Percentiles rank a stretch among this genome's conserved stretches.
phyloP scores from a whole-genome alignment of 208 protist genomes.

The Wallacemonas sp. region DNA sequence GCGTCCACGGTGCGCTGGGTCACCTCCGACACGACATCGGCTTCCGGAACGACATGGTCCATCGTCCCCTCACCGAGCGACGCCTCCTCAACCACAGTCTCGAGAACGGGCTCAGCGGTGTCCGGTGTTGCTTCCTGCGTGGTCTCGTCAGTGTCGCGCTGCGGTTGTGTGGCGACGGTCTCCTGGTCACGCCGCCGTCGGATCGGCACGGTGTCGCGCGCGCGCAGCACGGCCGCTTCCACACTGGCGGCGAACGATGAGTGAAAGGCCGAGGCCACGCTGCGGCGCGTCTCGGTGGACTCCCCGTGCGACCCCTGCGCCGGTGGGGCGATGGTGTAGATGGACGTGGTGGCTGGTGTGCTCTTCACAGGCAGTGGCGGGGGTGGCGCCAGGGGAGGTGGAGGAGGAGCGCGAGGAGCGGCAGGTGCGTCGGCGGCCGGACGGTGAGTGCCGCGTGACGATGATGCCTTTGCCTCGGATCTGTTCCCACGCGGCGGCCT shows the following conservation, averaged over 20 bases:
- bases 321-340: conserved; percentile 7
- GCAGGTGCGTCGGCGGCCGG: not conserved
- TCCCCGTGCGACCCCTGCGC: not conserved
- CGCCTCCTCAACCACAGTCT: too few species aligned
- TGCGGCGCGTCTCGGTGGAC: not conserved
- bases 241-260: conserved; percentile 26
- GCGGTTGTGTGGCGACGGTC: too few species aligned
- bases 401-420: not conserved
- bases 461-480: too few species aligned
- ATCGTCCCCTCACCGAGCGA: not conserved
- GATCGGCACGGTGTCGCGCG: conserved; percentile 9
- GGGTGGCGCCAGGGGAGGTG: conserved; percentile 3
- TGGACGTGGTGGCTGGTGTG: not conserved
- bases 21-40: not conserved
- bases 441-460: too few species aligned
- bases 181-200: too few species aligned
- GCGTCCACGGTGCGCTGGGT: too few species aligned
- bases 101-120: too few species aligned
- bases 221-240: conserved; percentile 24
- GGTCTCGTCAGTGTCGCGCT: too few species aligned
- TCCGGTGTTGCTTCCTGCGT: too few species aligned
- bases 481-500: too few species aligned
- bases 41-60: not conserved
- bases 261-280: conserved; percentile 12
- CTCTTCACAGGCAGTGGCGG: not conserved